Conservation (phyloP, 179 eudicot genomes). For the Beta macrorhiza region DNA sequence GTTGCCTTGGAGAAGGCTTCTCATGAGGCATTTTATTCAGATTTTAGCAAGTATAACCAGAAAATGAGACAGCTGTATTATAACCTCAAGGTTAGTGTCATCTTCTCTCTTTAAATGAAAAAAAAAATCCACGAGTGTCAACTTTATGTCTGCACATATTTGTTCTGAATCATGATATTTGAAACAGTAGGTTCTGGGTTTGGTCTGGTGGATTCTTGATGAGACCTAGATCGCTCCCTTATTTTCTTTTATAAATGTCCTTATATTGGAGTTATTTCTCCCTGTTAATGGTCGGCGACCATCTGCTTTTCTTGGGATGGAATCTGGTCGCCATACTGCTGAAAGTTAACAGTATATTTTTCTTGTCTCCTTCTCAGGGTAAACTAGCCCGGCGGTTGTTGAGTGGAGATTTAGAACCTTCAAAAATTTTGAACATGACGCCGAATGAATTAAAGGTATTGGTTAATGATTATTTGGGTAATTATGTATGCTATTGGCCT, state of each 20-base stretch:
- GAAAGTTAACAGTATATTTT: conserved; percentile 5
- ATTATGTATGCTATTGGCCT: neutral
- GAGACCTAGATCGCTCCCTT: neutral
- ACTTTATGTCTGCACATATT: neutral
- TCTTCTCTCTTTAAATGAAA: neutral
- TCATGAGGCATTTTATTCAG: conserved; percentile 64
- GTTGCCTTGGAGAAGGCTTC: conserved; percentile 84
- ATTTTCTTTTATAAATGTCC: neutral
- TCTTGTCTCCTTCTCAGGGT: conserved; percentile 42
- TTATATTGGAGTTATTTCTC: neutral
- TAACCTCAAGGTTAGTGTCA: conserved; percentile 73
- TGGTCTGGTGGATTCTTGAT: neutral
- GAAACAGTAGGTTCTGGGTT: neutral
- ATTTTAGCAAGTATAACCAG: conserved; percentile 84
- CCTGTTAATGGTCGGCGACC: neutral
- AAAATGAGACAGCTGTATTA: conserved; percentile 74
- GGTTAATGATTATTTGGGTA: neutral
- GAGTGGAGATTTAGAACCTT: conserved; percentile 80
- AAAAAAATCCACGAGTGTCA: neutral
- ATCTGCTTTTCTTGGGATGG: neutral
- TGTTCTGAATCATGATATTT: too few relatives aligned
- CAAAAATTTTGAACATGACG: conserved; percentile 78
- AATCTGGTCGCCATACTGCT: neutral
- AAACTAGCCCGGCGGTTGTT: conserved; percentile 73
- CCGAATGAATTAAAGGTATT: conserved; percentile 86